These are phyloP conservation scores for Blastomyces silverae DNA, from an alignment of 2,329 filamentous ascomycete genomes.

Conservation along the genomic window DNA sequence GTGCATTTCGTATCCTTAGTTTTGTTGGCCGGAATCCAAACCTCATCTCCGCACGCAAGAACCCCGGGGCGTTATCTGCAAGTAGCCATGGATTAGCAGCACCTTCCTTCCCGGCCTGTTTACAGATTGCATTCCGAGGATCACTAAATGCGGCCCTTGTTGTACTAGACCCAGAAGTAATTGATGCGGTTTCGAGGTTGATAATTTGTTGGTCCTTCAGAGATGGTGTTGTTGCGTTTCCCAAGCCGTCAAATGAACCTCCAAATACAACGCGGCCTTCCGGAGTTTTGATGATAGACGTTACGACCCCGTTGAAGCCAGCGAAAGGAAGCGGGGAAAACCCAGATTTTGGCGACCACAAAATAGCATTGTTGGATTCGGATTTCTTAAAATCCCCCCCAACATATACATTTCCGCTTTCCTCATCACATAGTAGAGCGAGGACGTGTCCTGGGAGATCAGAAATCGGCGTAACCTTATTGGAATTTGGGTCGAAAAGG, in stretches of 20 bases:
- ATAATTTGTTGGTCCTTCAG: conserved; percentile 67
- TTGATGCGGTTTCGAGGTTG: conserved; percentile 71
- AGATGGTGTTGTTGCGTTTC: conserved; percentile 60
- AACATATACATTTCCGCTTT: conserved; percentile 74
- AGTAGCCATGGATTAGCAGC: conserved; percentile 79
- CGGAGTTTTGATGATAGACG: conserved; percentile 70
- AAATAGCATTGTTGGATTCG: conserved; percentile 83
- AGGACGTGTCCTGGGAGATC: conserved; percentile 79
- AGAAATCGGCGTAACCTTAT: conserved; percentile 63
- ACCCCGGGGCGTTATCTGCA: conserved; percentile 65
- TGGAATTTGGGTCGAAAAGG: conserved; percentile 67
- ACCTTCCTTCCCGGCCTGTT: conserved; percentile 56
- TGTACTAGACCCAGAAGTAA: conserved; percentile 58
- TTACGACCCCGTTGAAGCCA: conserved; percentile 89
- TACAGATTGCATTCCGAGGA: conserved; percentile 76
- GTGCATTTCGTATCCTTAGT: conserved; percentile 80
- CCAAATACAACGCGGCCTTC: conserved; percentile 88
- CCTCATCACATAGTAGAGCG: conserved; percentile 72
- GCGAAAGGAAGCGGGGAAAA: conserved; percentile 82
- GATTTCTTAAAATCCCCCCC: conserved; percentile 75
- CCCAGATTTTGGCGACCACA: conserved; percentile 61
- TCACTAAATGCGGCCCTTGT: conserved; percentile 62
- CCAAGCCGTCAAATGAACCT: conserved; percentile 79
- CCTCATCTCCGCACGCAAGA: conserved; percentile 73
- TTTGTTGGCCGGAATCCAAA: conserved; percentile 85